Evolutionary conservation across 140 eudicot species (phyloP).

Genomic region (Anethum foeniculum): DNA sequence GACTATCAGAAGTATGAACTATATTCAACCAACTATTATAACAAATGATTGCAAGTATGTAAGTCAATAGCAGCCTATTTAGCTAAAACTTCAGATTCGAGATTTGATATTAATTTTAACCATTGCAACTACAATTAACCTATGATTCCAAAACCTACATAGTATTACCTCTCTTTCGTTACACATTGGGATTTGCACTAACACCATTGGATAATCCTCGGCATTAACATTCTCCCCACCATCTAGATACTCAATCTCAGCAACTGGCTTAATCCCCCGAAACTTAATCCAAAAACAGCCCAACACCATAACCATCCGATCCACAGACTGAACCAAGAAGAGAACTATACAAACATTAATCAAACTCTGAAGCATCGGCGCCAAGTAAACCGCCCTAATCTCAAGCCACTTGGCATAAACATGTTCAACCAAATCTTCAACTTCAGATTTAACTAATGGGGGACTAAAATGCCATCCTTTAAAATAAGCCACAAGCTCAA

Average conservation of each 20-base stretch:
- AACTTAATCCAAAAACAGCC: slow-evolving; percentile 70
- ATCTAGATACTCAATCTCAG: slow-evolving; percentile 33
- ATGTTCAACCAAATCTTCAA: slow-evolving; percentile 40
- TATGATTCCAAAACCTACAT: slow-evolving; percentile 55
- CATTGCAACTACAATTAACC: not conserved
- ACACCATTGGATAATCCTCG: slow-evolving; percentile 66
- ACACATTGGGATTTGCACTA: slow-evolving; percentile 85
- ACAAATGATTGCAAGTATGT: not conserved
- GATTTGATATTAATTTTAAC: not conserved
- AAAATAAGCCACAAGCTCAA: slow-evolving; percentile 68
- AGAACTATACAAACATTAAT: slow-evolving; percentile 51
- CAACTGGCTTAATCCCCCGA: slow-evolving; percentile 48
- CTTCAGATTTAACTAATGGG: slow-evolving; percentile 28
- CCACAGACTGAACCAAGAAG: slow-evolving; percentile 68
- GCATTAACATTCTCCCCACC: slow-evolving; percentile 17
- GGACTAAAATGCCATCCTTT: slow-evolving; percentile 77
- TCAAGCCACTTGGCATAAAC: slow-evolving; percentile 55
- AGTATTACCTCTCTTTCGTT: slow-evolving; percentile 86
- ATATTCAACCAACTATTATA: not conserved
- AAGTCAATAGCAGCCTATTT: not conserved
- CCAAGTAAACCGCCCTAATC: slow-evolving; percentile 54
- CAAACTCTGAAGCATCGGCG: slow-evolving; percentile 56
- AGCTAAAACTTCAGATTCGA: not conserved
- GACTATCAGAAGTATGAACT: not conserved
- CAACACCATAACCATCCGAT: slow-evolving; percentile 49